Evolutionary conservation across 768 basidiomycete species (phyloP).

Genomic region (Hysterangium stoloniferum): DNA sequence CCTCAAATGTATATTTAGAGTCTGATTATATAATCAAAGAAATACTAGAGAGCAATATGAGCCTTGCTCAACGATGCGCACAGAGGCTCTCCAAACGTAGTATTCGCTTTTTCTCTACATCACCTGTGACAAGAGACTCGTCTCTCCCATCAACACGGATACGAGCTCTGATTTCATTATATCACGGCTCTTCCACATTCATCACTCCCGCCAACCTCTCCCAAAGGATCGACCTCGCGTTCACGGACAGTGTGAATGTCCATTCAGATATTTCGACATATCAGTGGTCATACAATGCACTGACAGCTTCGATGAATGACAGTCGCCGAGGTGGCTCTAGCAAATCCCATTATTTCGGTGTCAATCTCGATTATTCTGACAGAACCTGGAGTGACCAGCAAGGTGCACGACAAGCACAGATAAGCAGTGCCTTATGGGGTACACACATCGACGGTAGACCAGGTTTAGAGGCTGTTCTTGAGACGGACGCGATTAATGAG

Average conservation of each 20-base stretch:
- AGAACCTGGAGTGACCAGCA: conserved; percentile 5
- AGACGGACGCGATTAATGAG: conserved; percentile 1
- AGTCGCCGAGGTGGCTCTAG: too few relatives aligned
- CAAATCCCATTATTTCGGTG: too few relatives aligned
- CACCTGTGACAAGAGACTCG: neutral
- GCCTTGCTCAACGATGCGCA: neutral
- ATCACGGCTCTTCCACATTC: conserved; percentile 67
- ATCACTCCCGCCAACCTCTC: conserved; percentile 65
- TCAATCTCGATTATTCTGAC: too few relatives aligned
- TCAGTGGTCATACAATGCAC: neutral
- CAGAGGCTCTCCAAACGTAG: neutral
- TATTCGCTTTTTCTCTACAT: neutral
- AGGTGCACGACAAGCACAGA: neutral
- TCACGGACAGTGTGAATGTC: too few relatives aligned
- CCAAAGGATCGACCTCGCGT: conserved; percentile 56
- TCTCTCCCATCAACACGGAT: conserved; percentile 47
- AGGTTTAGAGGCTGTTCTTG: conserved; percentile 5
- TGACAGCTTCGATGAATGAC: neutral
- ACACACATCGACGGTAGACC: conserved; percentile 6
- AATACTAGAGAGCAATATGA: neutral
- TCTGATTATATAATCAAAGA: neutral
- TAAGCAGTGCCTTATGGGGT: conserved; percentile 8
- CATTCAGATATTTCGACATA: neutral
- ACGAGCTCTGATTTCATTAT: conserved; percentile 68
- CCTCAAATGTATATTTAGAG: neutral